These are phyloP conservation scores for Zopfia rhizophila DNA, from an alignment of 2,329 filamentous ascomycete species.

Conservation along the genomic window DNA sequence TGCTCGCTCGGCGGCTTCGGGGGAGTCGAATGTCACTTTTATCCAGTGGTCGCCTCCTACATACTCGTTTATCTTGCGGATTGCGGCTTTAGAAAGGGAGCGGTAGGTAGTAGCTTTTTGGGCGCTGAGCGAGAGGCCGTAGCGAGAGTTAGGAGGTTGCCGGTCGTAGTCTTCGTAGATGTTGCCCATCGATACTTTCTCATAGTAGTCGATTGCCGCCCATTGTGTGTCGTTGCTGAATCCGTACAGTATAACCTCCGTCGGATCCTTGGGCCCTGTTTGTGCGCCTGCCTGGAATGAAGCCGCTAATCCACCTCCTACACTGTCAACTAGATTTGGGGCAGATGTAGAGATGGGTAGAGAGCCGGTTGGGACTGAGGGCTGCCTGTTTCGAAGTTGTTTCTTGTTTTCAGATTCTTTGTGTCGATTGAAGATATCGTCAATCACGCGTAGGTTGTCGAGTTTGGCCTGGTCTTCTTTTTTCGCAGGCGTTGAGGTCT, in stretches of 20 bases:
- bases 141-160: slow-evolving; percentile 78
- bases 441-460: slow-evolving; percentile 58
- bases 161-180: slow-evolving; percentile 95
- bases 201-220: slow-evolving; percentile 88
- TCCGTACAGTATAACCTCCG: slow-evolving; percentile 87
- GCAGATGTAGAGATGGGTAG: slow-evolving; percentile 45
- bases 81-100: slow-evolving; percentile 75
- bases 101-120: slow-evolving; percentile 76
- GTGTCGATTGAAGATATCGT: slow-evolving; percentile 57
- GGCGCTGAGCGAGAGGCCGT: slow-evolving; percentile 76
- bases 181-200: slow-evolving; percentile 79
- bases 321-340: slow-evolving; percentile 43
- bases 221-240: slow-evolving; percentile 77
- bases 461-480: slow-evolving; percentile 63
- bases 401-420: slow-evolving; percentile 43
- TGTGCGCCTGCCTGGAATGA: slow-evolving; percentile 40
- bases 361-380: slow-evolving; percentile 30
- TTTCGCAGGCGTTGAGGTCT: slow-evolving; percentile 68
- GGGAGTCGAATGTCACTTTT: slow-evolving; percentile 63
- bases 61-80: slow-evolving; percentile 81
- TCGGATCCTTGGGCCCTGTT: slow-evolving; percentile 65
- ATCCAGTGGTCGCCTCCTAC: slow-evolving; percentile 93
- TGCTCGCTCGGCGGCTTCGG: slow-evolving; percentile 60
- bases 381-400: slow-evolving; percentile 32
- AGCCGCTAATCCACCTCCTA: slow-evolving; percentile 33